phyloP scores from a whole-genome alignment of 768 basidiomycete genomes.

The Clitopilus hobsonii region DNA sequence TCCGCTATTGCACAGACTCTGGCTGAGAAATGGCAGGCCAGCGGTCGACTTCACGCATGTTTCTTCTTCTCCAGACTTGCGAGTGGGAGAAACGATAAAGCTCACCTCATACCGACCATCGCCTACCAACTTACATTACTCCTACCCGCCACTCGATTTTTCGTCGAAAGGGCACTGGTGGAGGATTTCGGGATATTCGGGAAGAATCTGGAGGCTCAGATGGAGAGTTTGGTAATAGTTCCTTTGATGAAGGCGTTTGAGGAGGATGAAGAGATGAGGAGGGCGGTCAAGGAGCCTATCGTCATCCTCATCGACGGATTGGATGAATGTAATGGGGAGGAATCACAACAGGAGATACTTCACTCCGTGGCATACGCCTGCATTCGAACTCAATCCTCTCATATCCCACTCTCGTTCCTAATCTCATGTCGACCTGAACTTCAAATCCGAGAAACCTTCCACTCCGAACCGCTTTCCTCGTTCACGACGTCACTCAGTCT shows the following conservation, averaged over 20 bases:
- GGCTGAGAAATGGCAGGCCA: neutral
- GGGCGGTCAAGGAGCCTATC: neutral
- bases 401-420: neutral
- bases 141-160: neutral
- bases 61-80: neutral
- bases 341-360: neutral
- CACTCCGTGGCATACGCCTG: neutral
- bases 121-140: neutral
- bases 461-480: neutral
- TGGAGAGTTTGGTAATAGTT: neutral
- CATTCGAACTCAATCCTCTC: neutral
- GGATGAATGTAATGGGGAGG: neutral
- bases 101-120: neutral
- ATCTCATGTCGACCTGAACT: neutral
- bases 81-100: neutral
- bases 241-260: neutral
- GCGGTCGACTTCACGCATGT: neutral
- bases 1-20: neutral
- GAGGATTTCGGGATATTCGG: neutral
- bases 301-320: neutral
- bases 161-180: neutral
- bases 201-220: neutral
- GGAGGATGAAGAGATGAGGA: neutral
- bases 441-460: neutral
- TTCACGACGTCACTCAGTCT: neutral